phyloP scores from a whole-genome alignment of 768 basidiomycete species.

The Calocera cornea region DNA sequence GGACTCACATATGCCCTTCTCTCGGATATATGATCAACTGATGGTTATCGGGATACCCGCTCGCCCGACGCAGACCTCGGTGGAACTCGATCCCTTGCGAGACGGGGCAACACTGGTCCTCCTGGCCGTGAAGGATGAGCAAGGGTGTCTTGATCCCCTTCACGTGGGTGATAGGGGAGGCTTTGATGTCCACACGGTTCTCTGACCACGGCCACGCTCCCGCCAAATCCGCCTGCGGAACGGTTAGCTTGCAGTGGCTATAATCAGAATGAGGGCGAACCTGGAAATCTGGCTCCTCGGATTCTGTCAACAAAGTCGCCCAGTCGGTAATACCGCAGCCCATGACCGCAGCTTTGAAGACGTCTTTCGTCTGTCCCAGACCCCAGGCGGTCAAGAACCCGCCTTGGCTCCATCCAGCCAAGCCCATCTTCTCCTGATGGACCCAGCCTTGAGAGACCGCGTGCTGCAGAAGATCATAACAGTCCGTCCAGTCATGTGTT shows the following conservation, averaged over 20 bases:
- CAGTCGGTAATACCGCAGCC: constrained; percentile 11
- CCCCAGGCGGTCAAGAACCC: constrained; percentile 14
- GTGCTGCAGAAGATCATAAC: constrained; percentile 11
- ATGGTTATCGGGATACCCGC: constrained; percentile 9
- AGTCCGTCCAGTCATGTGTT: constrained; percentile 13
- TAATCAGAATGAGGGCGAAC: not conserved
- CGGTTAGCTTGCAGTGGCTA: not conserved
- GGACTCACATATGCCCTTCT: constrained; percentile 4
- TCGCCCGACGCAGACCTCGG: constrained; percentile 9
- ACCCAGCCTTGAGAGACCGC: constrained; percentile 11
- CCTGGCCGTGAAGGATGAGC: constrained; percentile 13
- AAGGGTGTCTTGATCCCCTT: constrained; percentile 13
- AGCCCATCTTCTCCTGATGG: constrained; percentile 6
- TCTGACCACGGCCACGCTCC: constrained; percentile 10
- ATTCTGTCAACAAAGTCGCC: constrained; percentile 8
- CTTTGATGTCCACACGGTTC: not conserved
- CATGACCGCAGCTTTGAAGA: constrained; percentile 11
- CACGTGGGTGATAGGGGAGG: constrained; percentile 9
- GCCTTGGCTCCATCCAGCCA: constrained; percentile 14
- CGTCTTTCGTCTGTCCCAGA: constrained; percentile 11
- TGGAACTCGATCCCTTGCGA: constrained; percentile 11
- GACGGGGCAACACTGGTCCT: constrained; percentile 10
- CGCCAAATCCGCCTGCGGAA: not conserved
- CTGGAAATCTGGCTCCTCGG: constrained; percentile 10
- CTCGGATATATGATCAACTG: constrained; percentile 12